Evolutionary conservation across 768 basidiomycete species (phyloP).

Genomic region (Suillus luteus): DNA sequence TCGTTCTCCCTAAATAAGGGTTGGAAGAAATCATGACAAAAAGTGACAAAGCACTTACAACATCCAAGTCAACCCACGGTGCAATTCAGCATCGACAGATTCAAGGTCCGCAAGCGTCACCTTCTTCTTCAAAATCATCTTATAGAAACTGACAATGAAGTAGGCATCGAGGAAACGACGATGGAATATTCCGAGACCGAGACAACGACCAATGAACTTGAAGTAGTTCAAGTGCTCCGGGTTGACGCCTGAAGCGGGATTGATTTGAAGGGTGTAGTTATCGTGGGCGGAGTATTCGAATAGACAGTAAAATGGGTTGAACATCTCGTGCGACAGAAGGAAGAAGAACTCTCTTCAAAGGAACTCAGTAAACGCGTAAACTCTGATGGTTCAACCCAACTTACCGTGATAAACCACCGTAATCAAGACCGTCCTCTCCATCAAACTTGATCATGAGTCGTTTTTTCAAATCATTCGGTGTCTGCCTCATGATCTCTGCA

Average conservation of each 20-base stretch:
- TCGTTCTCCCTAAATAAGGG: slow-evolving; percentile 80
- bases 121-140: slow-evolving; percentile 99
- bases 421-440: slow-evolving; percentile 98
- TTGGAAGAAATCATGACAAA: slow-evolving; percentile 15
- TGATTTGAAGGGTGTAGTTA: slow-evolving; percentile 99
- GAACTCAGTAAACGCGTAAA: slow-evolving; percentile 14
- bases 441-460: slow-evolving; percentile 99
- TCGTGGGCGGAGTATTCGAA: slow-evolving; percentile 99
- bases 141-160: slow-evolving; percentile 99
- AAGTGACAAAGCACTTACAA: slow-evolving; percentile 56
- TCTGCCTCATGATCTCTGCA: slow-evolving; percentile 99
- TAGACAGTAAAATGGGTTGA: slow-evolving; percentile 99
- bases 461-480: slow-evolving; percentile 98
- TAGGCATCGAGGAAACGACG: slow-evolving; percentile 98
- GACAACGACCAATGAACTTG: slow-evolving; percentile 97
- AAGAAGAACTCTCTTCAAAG: slow-evolving; percentile 94
- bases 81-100: slow-evolving; percentile 93
- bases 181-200: slow-evolving; percentile 98
- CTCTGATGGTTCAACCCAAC: slow-evolving; percentile 24
- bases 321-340: slow-evolving; percentile 99
- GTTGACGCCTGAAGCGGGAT: slow-evolving; percentile 96
- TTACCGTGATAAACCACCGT: slow-evolving; percentile 94
- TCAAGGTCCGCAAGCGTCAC: slow-evolving; percentile 92
- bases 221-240: slow-evolving; percentile 99
- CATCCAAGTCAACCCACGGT: slow-evolving; percentile 98